These are phyloP conservation scores for Daldinia concentrica DNA, from an alignment of 495 filamentous ascomycete genomes.

Conservation along the genomic window DNA sequence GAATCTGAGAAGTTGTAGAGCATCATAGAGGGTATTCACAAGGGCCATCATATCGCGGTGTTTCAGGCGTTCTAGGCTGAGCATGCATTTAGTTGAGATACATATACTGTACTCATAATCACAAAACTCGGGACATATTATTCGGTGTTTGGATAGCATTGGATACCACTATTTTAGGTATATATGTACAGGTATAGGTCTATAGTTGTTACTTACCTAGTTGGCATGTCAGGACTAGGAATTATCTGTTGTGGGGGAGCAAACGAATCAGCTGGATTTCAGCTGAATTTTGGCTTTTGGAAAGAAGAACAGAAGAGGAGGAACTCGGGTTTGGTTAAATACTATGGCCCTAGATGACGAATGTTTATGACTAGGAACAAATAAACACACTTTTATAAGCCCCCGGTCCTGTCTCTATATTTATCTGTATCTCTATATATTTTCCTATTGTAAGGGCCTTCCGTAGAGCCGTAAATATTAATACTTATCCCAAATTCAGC, in stretches of 20 bases:
- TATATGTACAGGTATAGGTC: conserved; percentile 5
- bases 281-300: not conserved
- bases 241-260: conserved; percentile 3
- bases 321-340: not conserved
- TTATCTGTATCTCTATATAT: not conserved
- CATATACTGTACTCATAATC: not conserved
- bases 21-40: conserved; percentile 25
- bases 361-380: not conserved
- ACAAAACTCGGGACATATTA: conserved; percentile 11
- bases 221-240: not conserved
- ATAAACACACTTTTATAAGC: not conserved
- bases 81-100: conserved; percentile 20
- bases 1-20: conserved; percentile 11
- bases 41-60: conserved; percentile 33
- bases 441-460: not conserved
- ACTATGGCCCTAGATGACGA: not conserved
- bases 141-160: conserved; percentile 29
- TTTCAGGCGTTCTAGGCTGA: conserved; percentile 30
- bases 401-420: not conserved
- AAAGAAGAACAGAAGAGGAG: not conserved
- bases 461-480: too few species aligned
- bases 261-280: not conserved
- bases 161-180: conserved; percentile 25
- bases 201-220: conserved; percentile 3
- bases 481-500: not conserved